Conservation (phyloP, 805 yeast genomes). For the Yamadazyma sp. region DNA sequence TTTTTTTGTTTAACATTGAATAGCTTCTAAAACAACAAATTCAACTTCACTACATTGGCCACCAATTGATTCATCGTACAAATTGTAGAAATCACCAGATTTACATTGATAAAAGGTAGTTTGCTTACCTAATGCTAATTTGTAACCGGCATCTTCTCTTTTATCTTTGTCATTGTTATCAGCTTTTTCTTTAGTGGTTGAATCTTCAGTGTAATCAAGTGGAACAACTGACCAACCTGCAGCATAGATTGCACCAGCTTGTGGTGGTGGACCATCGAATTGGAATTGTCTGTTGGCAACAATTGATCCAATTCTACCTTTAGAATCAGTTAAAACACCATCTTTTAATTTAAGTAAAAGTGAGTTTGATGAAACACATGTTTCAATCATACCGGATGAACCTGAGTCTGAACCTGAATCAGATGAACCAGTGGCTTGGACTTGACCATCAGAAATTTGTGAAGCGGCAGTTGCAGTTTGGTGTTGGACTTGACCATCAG, state of each 20-base stretch:
- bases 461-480: conserved; percentile 18
- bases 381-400: conserved; percentile 14
- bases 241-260: conserved; percentile 69
- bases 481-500: conserved; percentile 33
- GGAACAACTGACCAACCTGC: conserved; percentile 54
- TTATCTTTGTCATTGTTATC: conserved; percentile 7
- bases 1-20: conserved; percentile 7
- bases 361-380: conserved; percentile 13
- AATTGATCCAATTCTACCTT: conserved; percentile 43
- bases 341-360: conserved; percentile 19
- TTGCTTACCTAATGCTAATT: conserved; percentile 60
- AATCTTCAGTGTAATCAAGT: conserved; percentile 11
- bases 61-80: conserved; percentile 52
- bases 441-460: conserved; percentile 30
- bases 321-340: conserved; percentile 30
- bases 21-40: conserved; percentile 24
- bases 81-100: conserved; percentile 76
- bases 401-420: conserved; percentile 20
- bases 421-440: conserved; percentile 31
- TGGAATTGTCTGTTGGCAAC: conserved; percentile 68
- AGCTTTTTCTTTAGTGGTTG: conserved; percentile 9
- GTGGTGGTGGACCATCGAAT: conserved; percentile 81
- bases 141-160: conserved; percentile 10
- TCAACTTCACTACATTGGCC: conserved; percentile 39
- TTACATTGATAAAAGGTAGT: conserved; percentile 70